Evolutionary conservation across 2,329 filamentous ascomycete species (phyloP), one percentile per base, ranked within the genome.

Genomic region (Aspergillus eucalypticola): DNA sequence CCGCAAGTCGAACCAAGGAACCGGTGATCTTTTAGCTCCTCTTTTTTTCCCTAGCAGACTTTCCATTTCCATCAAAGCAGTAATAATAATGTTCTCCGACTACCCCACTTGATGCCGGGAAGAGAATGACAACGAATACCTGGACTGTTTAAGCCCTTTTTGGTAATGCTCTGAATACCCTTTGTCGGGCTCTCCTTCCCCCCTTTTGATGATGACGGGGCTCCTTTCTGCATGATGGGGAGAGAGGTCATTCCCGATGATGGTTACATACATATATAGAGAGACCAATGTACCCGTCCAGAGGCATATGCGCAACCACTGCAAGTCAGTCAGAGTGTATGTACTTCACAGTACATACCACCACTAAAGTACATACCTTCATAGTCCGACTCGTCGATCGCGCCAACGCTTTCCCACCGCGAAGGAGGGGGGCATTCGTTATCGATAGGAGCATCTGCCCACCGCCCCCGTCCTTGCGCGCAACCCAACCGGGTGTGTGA

Each of bases 391-490:
- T 32, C 27, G 19, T 5, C 25, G 13, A 8, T 35, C n/a, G 15
- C 54, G 21, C 25, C 10, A 10, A 25, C 23, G 10, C 52, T 50
- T 41, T 19, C 32, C 48, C 55, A 21, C 17, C 48, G 35, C 42
- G 59, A 67, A 68, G 69, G 70, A 72, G 70, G 71, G 69, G 69
- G 57, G 61, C 27, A 32, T 56, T 67, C 56, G 61, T 70, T 69
- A 71, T 72, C 70, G 70, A 73, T 73, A 73, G 70, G 70, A 61
- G 50, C 52, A 49, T 54, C 54, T 42, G 49, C 39, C 59, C 59
- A 61, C 62, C 58, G 27, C 62, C 59, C 55, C 51, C 38, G 56
- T 55, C 58, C 48, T 49, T 55, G 58, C 38, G 46, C 32, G 52
- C 35, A 48, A 49, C 32, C 44, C 54, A 11, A 50, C 46, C 51